Evolutionary conservation across 2,329 filamentous ascomycete species (phyloP).

Genomic region (Alternaria burnsii): DNA sequence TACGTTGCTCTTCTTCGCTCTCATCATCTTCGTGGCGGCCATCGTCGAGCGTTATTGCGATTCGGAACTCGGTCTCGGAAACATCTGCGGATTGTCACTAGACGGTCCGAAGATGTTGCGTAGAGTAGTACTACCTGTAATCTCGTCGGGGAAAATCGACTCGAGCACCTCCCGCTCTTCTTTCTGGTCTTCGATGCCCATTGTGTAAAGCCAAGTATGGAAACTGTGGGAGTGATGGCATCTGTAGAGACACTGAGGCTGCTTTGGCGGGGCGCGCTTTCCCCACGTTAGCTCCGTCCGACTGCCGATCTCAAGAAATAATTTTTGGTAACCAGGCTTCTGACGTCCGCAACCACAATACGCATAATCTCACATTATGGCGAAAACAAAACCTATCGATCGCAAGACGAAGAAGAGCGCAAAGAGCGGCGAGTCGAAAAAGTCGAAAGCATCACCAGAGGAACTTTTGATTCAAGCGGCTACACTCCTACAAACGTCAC

Average conservation of each 20-base stretch:
- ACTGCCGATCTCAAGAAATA: constrained; percentile 28
- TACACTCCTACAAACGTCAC: constrained; percentile 65
- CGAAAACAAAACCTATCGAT: constrained; percentile 62
- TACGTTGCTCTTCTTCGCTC: constrained; percentile 63
- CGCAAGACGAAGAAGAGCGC: constrained; percentile 46
- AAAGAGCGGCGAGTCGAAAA: constrained; percentile 51
- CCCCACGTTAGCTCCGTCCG: constrained; percentile 40
- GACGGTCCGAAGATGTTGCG: background rate
- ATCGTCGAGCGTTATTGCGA: constrained; percentile 85
- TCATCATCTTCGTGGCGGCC: constrained; percentile 63
- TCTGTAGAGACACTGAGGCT: constrained; percentile 25
- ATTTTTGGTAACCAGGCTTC: constrained; percentile 29
- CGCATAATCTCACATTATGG: constrained; percentile 49
- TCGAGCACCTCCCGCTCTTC: constrained; percentile 98
- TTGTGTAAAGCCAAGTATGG: constrained; percentile 35
- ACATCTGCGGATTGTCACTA: constrained; percentile 68
- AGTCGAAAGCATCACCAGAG: constrained; percentile 61
- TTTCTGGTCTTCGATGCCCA: constrained; percentile 80
- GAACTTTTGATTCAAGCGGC: constrained; percentile 66
- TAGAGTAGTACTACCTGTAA: constrained; percentile 71
- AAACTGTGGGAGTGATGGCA: constrained; percentile 5
- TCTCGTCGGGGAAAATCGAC: constrained; percentile 98
- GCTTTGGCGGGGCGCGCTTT: constrained; percentile 30
- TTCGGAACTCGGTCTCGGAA: constrained; percentile 86
- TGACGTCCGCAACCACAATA: constrained; percentile 5